Base-by-base conservation (phyloP, 805 yeast genomes). In the Debaryomyces maramus region DNA sequence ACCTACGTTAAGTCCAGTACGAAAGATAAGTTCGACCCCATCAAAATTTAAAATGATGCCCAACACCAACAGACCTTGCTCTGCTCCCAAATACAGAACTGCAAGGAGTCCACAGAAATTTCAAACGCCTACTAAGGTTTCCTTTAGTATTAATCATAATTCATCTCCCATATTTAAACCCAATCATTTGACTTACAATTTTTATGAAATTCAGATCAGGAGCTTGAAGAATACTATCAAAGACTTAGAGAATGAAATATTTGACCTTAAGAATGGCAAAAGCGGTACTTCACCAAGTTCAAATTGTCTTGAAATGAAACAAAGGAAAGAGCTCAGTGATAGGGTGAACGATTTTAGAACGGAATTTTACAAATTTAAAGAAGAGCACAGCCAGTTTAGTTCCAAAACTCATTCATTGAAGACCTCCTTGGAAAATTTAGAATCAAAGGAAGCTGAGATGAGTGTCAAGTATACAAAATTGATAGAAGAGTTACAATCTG, bases 231-330 rank as follows among this genome's bases (percentile, higher is more conserved):
- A 39, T 29, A 40, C 38, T 5, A n/a, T 50, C 13, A 34, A 34
- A 11, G 47, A 44, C 6, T 40, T 46, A 31, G 38, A 48, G 33
- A 5, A 20, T 3, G 51, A 53, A 22, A 45, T 41, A 31, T 34
- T 36, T 3, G 40, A 37, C 18, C 40, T 52, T 34, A 51, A 50
- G 37, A 24, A 34, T 5, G 47, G 45, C 24, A 18, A 36, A 18
- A 28, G 19, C 3, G 32, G 32, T 21, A 18, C 35, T 6, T 28
- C 39, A 10, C 17, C 36, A 4, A 18, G 32, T 3, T 18, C 40
- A 3, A 21, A 23, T 16, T 38, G 32, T 7, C n/a, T n/a, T 6
- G n/a, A 37, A 16, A 16, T 30, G 17, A 24, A 29, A 14, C 36
- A 41, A 23, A 36, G 37, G 22, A 17, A 36, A 5, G 9, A 20